Conservation (phyloP, 2,329 filamentous ascomycete species). For the Aquanectria penicillioides region DNA sequence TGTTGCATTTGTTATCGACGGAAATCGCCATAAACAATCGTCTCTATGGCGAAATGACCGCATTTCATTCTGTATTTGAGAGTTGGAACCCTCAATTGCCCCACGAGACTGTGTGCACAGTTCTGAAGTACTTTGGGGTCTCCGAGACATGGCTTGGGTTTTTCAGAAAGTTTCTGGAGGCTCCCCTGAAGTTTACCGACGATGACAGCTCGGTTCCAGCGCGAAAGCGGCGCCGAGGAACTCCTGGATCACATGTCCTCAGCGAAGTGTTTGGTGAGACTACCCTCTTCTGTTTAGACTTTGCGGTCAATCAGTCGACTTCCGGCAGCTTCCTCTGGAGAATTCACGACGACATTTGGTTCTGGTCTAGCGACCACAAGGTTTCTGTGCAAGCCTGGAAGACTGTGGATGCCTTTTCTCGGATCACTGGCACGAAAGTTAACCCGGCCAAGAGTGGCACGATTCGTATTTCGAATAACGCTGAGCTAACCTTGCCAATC, state of each 20-base stretch:
- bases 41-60: slow-evolving; percentile 56
- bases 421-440: slow-evolving; percentile 65
- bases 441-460: slow-evolving; percentile 63
- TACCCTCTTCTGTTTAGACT: slow-evolving; percentile 72
- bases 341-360: slow-evolving; percentile 74
- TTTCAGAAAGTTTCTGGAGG: slow-evolving; percentile 67
- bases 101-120: slow-evolving; percentile 66
- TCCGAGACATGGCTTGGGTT: slow-evolving; percentile 65
- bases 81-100: slow-evolving; percentile 56
- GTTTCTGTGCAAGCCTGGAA: slow-evolving; percentile 68
- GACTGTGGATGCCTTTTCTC: slow-evolving; percentile 63
- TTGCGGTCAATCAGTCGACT: slow-evolving; percentile 68
- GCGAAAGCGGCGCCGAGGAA: slow-evolving; percentile 62
- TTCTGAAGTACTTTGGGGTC: slow-evolving; percentile 69
- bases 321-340: slow-evolving; percentile 66
- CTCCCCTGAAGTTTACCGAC: slow-evolving; percentile 66
- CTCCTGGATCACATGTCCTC: slow-evolving; percentile 68
- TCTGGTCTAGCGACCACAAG: slow-evolving; percentile 66
- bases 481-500: slow-evolving; percentile 28
- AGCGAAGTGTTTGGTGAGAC: slow-evolving; percentile 69
- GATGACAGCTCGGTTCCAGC: slow-evolving; percentile 58
- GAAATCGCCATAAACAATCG: slow-evolving; percentile 58
- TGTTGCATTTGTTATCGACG: slow-evolving; percentile 59
- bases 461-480: slow-evolving; percentile 50
- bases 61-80: slow-evolving; percentile 58